Conservation (phyloP, 1,139 yeast species). For the Ogataea hybrid region DNA sequence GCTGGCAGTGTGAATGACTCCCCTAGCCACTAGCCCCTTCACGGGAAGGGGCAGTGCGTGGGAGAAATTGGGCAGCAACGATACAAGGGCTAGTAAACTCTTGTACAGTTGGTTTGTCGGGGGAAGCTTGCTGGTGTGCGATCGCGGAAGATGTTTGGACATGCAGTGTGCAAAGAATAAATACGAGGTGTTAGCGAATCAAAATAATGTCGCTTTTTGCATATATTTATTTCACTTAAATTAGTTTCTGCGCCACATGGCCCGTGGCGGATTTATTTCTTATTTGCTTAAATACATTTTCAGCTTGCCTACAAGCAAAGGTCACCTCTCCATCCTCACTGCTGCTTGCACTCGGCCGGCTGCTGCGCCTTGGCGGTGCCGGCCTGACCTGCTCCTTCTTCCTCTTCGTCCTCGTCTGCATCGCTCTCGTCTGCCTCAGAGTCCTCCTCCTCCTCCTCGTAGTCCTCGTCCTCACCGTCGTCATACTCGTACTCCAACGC, state of each 20-base stretch:
- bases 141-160: constrained; percentile 17
- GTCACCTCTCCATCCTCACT: constrained; percentile 10
- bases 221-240: not conserved
- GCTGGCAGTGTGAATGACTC: constrained; percentile 7
- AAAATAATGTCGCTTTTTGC: not conserved
- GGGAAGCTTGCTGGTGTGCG: constrained; percentile 5
- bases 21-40: constrained; percentile 7
- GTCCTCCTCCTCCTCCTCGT: constrained; percentile 48
- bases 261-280: constrained; percentile 3
- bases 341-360: constrained; percentile 89
- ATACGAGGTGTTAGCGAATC: not conserved
- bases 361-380: constrained; percentile 45
- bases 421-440: constrained; percentile 46
- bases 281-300: constrained; percentile 12
- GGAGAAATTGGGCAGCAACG: constrained; percentile 22
- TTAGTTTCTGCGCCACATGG: constrained; percentile 1
- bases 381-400: constrained; percentile 18
- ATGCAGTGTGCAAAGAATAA: constrained; percentile 1
- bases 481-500: constrained; percentile 68
- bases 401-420: constrained; percentile 45
- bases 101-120: constrained; percentile 8
- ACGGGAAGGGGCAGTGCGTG: constrained; percentile 22
- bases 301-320: not conserved
- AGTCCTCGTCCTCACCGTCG: constrained; percentile 41
- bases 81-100: constrained; percentile 17